phyloP scores from a whole-genome alignment of 2,329 filamentous ascomycete genomes.

The Epichloe gansuensis region DNA sequence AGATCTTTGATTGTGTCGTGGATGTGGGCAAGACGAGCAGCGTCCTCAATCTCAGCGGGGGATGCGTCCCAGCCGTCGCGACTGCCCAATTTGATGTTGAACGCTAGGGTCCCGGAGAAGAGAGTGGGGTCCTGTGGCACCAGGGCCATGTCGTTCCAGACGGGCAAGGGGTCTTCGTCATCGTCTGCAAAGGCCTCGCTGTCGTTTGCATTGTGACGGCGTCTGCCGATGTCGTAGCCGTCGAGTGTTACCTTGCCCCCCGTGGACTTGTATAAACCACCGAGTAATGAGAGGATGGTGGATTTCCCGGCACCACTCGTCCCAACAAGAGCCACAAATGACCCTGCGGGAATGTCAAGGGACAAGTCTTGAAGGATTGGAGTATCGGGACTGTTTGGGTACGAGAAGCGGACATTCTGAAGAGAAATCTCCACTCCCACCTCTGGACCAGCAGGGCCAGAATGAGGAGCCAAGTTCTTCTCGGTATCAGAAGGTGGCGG shows the following conservation, averaged over 20 bases:
- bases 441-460: constrained; percentile 29
- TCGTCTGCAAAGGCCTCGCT: constrained; percentile 30
- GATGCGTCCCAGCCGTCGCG: constrained; percentile 37
- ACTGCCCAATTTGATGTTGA: constrained; percentile 36
- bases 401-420: constrained; percentile 6
- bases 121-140: constrained; percentile 38
- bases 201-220: constrained; percentile 11
- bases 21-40: constrained; percentile 51
- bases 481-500: constrained; percentile 11
- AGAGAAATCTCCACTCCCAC: constrained; percentile 33
- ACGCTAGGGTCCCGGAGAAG: constrained; percentile 35
- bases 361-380: neutral
- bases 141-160: constrained; percentile 25
- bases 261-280: constrained; percentile 40
- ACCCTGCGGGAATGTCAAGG: neutral
- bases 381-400: constrained; percentile 1
- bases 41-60: constrained; percentile 44
- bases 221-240: neutral
- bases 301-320: constrained; percentile 35
- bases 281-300: constrained; percentile 31
- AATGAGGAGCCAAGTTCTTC: neutral
- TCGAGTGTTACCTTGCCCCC: constrained; percentile 40
- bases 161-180: neutral
- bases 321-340: constrained; percentile 23
- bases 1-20: constrained; percentile 43